These are phyloP conservation scores for Vitis rupestris DNA, from an alignment of 164 flowering plant species.

Conservation along the genomic window DNA sequence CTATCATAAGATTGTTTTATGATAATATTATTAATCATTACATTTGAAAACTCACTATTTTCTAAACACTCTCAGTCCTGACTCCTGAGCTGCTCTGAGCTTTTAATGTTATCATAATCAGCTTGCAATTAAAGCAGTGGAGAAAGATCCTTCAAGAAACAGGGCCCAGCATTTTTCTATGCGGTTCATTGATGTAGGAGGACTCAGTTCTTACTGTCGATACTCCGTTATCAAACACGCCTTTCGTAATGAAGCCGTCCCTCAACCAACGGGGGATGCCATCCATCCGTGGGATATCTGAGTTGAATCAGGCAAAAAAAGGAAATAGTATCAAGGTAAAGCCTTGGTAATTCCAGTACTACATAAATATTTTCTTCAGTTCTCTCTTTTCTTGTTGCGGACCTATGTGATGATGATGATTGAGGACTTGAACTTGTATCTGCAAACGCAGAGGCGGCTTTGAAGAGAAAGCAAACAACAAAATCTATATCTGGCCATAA, in stretches of 20 bases:
- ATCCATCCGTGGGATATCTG: conserved; percentile 32
- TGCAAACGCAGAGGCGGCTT: too few relatives aligned
- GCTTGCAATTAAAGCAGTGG: conserved; percentile 76
- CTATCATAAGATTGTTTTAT: too few relatives aligned
- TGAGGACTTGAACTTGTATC: too few relatives aligned
- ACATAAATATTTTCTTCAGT: background rate
- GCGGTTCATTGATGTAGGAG: conserved; percentile 62
- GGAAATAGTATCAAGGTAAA: conserved; percentile 18
- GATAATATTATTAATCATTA: too few relatives aligned
- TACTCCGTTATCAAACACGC: conserved; percentile 41
- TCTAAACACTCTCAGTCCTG: too few relatives aligned
- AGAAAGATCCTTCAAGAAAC: conserved; percentile 53
- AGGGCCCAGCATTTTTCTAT: conserved; percentile 61
- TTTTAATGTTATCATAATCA: conserved; percentile 21
- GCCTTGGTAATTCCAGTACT: background rate
- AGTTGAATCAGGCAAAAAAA: conserved; percentile 34
- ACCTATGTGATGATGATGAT: too few relatives aligned
- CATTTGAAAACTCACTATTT: too few relatives aligned
- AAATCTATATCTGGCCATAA: too few relatives aligned
- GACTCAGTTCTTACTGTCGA: conserved; percentile 43
- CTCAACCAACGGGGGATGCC: conserved; percentile 34
- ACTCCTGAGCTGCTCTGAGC: background rate
- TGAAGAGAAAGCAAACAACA: too few relatives aligned
- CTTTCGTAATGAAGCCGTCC: conserved; percentile 43
- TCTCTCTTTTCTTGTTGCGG: background rate